These are phyloP conservation scores for Chrysanthemum seticuspe DNA, from an alignment of 129 eudicot species.

Conservation along the genomic window DNA sequence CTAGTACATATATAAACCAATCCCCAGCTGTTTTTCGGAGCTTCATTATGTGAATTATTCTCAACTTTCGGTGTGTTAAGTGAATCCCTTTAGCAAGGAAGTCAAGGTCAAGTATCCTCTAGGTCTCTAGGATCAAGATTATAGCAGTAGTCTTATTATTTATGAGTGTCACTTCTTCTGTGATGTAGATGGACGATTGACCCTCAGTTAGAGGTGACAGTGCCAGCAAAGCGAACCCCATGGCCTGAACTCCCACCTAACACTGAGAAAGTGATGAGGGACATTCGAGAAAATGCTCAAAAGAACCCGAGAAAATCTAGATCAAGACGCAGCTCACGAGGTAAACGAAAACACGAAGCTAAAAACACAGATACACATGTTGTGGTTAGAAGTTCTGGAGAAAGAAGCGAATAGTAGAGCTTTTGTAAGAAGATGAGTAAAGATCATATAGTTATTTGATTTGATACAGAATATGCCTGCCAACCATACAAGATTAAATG, in stretches of 20 bases:
- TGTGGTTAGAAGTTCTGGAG: background rate
- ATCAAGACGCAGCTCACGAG: slow-evolving; percentile 24
- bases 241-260: slow-evolving; percentile 75
- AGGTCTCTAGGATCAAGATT: background rate
- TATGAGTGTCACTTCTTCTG: background rate
- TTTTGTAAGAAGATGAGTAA: background rate
- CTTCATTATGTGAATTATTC: too few relatives aligned
- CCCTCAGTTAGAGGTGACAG: slow-evolving; percentile 67
- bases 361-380: slow-evolving; percentile 2
- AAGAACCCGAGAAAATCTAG: slow-evolving; percentile 32
- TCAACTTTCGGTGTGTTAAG: background rate
- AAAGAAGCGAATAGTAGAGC: slow-evolving; percentile 13
- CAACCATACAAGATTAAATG: slow-evolving; percentile 4
- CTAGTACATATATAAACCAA: too few relatives aligned
- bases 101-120: background rate
- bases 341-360: slow-evolving; percentile 24
- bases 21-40: too few relatives aligned
- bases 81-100: background rate
- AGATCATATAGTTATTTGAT: slow-evolving; percentile 5
- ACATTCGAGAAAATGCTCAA: slow-evolving; percentile 38
- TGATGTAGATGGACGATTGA: slow-evolving; percentile 74
- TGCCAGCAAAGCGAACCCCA: slow-evolving; percentile 80
- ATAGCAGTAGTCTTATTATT: background rate
- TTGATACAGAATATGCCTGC: background rate
- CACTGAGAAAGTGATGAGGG: slow-evolving; percentile 26